Evolutionary conservation across 2,329 filamentous ascomycete species (phyloP), one percentile per base, ranked within the genome.

Genomic region (Leptosphaerulina australis): DNA sequence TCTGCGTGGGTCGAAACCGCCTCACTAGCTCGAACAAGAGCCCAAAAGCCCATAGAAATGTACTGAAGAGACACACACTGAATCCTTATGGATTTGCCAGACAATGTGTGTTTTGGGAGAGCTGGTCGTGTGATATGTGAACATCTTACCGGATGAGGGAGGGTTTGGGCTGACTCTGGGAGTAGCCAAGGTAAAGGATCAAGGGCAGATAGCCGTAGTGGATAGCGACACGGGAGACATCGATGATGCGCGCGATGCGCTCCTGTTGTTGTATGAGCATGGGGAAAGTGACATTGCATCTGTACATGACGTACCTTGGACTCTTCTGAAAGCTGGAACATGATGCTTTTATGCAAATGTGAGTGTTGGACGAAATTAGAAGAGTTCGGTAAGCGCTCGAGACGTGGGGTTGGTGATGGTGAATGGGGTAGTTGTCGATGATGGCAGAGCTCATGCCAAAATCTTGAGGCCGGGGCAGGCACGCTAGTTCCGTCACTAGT

Each of bases 151-250:
- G 84, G 77, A 90, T 88, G 64, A 90, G 73, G 35, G 90, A 87
- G 46, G 94, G 94, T 73, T 89, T 86, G 30, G 94, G 94, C 74
- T 93, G 88, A 81, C 92, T 97, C 74, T 90, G 88, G 46, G 93
- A 95, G 80, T 96, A 97, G 66, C 93, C 94, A 67, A 99, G 88
- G 77, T 97, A 99, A 75, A 99, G 83, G 74, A 99, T 95, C 76
- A 99, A 77, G 66, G 94, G 94, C 51, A 99, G 85, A 77, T 97
- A 99, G 74, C 94, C 94, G 81, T 97, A 99, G 80, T 99, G 94
- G 71, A 99, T 88, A 53, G 90, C 91, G 68, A 97, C 87, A 69
- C 92, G 86, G 56, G 91, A 94, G 74, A 97, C 80, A 77, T 97
- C 94, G 74, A 99, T 94, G 79, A 97, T 83, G 82, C 92, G 93